A percentile compares a stretch with the other conserved stretches of the same genome.
Evolutionary conservation across 371 early-diverging fungal genomes (phyloP).

Genomic region (Mucor circinelloides): DNA sequence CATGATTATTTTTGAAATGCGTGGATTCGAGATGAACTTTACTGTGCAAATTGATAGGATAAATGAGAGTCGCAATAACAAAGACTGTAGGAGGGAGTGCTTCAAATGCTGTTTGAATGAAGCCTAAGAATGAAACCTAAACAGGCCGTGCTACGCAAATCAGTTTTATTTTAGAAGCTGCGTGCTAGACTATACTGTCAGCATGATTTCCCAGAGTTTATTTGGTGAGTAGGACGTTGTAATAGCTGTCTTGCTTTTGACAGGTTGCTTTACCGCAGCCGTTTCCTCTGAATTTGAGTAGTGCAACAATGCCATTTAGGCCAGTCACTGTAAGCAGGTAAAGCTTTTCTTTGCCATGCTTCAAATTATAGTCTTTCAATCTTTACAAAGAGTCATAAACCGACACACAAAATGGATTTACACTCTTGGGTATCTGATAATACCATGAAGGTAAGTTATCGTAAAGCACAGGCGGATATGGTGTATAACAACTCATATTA

Average conservation of each 20-base stretch:
- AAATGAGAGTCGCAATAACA: too few species aligned
- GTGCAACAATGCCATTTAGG: neutral
- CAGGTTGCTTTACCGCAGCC: neutral
- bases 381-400: neutral
- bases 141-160: too few species aligned
- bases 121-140: too few species aligned
- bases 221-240: too few species aligned
- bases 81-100: too few species aligned
- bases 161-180: too few species aligned
- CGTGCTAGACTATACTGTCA: too few species aligned
- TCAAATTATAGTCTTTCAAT: neutral
- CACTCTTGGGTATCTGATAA: slow-evolving; percentile 80
- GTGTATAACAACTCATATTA: neutral
- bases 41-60: too few species aligned
- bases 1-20: too few species aligned
- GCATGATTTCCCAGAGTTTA: too few species aligned
- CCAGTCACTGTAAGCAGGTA: neutral
- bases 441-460: slow-evolving; percentile 61
- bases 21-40: too few species aligned
- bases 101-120: too few species aligned
- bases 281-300: neutral
- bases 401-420: slow-evolving; percentile 36
- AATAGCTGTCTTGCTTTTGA: neutral
- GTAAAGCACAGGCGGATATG: neutral
- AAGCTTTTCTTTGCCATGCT: neutral